Conservation (phyloP, 768 basidiomycete species). For the Hypholoma fasciculare region DNA sequence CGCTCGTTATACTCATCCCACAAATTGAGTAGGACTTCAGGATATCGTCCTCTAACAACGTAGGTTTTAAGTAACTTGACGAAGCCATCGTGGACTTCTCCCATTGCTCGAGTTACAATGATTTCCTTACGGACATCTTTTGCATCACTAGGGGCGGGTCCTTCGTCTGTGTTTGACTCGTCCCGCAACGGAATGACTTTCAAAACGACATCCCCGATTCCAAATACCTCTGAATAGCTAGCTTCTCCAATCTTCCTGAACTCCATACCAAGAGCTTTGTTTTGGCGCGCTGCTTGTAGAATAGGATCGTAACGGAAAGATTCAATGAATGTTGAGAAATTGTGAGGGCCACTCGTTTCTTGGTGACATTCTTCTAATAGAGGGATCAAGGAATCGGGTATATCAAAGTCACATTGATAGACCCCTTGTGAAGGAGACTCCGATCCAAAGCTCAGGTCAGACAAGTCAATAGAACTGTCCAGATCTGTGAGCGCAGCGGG, state of each 20-base stretch:
- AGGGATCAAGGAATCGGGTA: slow-evolving; percentile 58
- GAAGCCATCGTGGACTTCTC: slow-evolving; percentile 75
- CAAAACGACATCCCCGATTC: slow-evolving; percentile 84
- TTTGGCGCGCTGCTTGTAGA: slow-evolving; percentile 33
- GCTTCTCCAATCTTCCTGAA: slow-evolving; percentile 96
- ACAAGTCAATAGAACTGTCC: slow-evolving; percentile 53
- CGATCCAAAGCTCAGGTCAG: slow-evolving; percentile 39
- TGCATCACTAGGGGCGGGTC: slow-evolving; percentile 71
- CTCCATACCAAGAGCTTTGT: slow-evolving; percentile 18
- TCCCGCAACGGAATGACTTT: slow-evolving; percentile 82
- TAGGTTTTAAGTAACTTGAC: slow-evolving; percentile 81
- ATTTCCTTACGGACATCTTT: slow-evolving; percentile 81
- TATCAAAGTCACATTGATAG: slow-evolving; percentile 24
- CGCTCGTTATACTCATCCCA: slow-evolving; percentile 84
- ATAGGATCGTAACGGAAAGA: slow-evolving; percentile 76
- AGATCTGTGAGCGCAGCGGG: slow-evolving; percentile 54
- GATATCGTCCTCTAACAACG: slow-evolving; percentile 86
- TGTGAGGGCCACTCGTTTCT: slow-evolving; percentile 56
- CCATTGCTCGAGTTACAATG: slow-evolving; percentile 75
- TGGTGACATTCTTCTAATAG: slow-evolving; percentile 76
- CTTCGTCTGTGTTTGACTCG: slow-evolving; percentile 46
- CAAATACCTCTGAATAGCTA: slow-evolving; percentile 95
- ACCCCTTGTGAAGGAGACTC: slow-evolving; percentile 17
- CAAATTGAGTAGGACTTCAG: slow-evolving; percentile 68
- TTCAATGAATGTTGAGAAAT: slow-evolving; percentile 83